Evolutionary conservation across 805 yeast species (phyloP), one percentile per base, ranked within the genome.

Genomic region (Cyberlindnera maritima): DNA sequence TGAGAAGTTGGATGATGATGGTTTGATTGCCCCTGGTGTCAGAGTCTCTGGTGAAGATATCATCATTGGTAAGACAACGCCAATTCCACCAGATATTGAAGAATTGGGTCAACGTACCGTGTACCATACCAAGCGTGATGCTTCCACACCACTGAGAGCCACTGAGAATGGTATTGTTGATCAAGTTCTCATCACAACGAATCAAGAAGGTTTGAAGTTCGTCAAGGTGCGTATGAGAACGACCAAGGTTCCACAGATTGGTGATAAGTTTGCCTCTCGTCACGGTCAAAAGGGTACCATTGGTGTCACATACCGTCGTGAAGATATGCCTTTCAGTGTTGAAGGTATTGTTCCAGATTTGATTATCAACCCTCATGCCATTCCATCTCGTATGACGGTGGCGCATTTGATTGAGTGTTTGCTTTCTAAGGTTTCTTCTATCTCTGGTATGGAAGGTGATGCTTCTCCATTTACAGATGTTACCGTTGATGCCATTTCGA

Each of bases 281-380:
- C 99, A 94, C 77, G 99, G 99, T 67, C 99, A 94, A 72, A 94
- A 94, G 75, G 99, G 99, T 85, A 94, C 99, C 18, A 91, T 94
- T 69, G 99, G 99, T 83, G 94, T 94, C 54, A 94, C 99, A 0
- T 94, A 92, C 66, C 81, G 97, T 67, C 94, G 92, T 67, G 99
- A 94, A 69, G 99, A 94, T 67, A 92, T 94, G 98, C 99, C 99
- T 25, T 94, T 94, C 67, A 84, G 96, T 9, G 77, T 88, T 3
- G 95, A 92, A 67, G 99, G 99, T 68, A 70, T 92, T 65, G 97
- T 92, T 33, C 99, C 99, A 8, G 99, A 94, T 72, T 76, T 94
- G 64, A 89, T 94, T 62, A 94, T 94, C 66, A 94, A 94, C 68
- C 99, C 99, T 2, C 99, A 94, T 71, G 99, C 98, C 65, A 94